Base-by-base conservation (phyloP, 208 protist genomes). In the Leishmania lainsoni region DNA sequence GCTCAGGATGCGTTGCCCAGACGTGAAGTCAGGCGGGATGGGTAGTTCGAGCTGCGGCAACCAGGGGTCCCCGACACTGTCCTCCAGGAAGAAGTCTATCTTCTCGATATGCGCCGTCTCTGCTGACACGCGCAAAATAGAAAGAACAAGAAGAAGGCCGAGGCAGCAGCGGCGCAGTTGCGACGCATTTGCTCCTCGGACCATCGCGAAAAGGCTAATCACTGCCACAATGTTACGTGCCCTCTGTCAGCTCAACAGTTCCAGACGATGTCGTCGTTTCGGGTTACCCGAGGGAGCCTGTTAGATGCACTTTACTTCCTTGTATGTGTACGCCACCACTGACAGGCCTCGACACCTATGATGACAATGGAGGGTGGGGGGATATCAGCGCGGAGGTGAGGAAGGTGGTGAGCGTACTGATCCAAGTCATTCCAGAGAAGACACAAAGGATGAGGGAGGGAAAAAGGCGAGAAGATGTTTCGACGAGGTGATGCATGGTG, bases 1-100 rank as follows among this genome's bases (percentile, higher is more conserved):
- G n/a, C 12, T 77, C 42, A 81, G 59, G 39, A 69, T n/a, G 22
- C 35, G 63, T 29, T 65, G 70, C 8, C 82, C 82, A 26, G 73
- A 78, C 26, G 68, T 79, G 61, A 79, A 81, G 29, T 35, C 35
- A 20, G 54, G 32, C 6, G 73, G 77, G 6, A 81, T 4, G 1
- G 10, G 35, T 1, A 72, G 35, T 5, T 81, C 77, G 3, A 81
- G 82, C 73, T 86, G 82, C 66, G 82, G 82, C 78, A 52, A 61
- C 82, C 82, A 86, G 0, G 78, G 76, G 78, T 78, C 81, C 4
- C 42, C 45, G 5, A 45, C 39, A 32, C 81, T 71, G 5, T 58
- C 63, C 39, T 78, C 51, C 2, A 59, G n/a, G 0, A 69, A 48
- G 81, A 29, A 35, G 12, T 35, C 35, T 22, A 17, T 26, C 2